Percentiles rank a stretch among this genome's conserved stretches.
Conservation (phyloP, 1,284 basidiomycete species). For the Sporisorium iseilematis-ciliati region DNA sequence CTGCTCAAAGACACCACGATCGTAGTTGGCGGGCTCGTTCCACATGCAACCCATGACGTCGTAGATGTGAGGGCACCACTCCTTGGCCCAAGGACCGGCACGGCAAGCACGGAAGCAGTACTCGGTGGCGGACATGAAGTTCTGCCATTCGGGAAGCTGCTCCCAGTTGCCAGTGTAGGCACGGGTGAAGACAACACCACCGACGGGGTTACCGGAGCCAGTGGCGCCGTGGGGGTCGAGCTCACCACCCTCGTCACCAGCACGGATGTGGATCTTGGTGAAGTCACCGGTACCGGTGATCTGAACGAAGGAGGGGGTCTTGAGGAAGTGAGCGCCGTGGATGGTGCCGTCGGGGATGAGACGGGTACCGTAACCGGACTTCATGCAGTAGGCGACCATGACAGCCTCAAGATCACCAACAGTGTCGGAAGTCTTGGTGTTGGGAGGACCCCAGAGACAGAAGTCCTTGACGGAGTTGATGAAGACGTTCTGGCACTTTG, state of each 20-base stretch:
- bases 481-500: constrained; percentile 67
- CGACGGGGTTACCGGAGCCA: constrained; percentile 62
- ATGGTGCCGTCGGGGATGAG: constrained; percentile 83
- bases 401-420: constrained; percentile 72
- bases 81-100: constrained; percentile 48
- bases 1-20: constrained; percentile 56
- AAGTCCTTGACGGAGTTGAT: constrained; percentile 67
- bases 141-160: constrained; percentile 66
- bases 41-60: constrained; percentile 62
- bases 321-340: constrained; percentile 78
- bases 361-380: constrained; percentile 73
- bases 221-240: constrained; percentile 68
- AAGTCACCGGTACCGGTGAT: constrained; percentile 74
- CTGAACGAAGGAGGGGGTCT: constrained; percentile 79
- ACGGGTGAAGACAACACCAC: constrained; percentile 62
- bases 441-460: constrained; percentile 64
- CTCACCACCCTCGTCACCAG: constrained; percentile 69
- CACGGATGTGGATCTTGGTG: constrained; percentile 67
- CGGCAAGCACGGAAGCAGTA: constrained; percentile 68
- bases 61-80: constrained; percentile 68
- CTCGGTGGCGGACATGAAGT: constrained; percentile 64
- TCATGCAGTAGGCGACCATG: constrained; percentile 79
- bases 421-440: constrained; percentile 30
- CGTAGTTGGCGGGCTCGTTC: constrained; percentile 67
- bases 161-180: constrained; percentile 61